phyloP scores from a whole-genome alignment of 2,329 filamentous ascomycete genomes.

The Beauveria medogensis region DNA sequence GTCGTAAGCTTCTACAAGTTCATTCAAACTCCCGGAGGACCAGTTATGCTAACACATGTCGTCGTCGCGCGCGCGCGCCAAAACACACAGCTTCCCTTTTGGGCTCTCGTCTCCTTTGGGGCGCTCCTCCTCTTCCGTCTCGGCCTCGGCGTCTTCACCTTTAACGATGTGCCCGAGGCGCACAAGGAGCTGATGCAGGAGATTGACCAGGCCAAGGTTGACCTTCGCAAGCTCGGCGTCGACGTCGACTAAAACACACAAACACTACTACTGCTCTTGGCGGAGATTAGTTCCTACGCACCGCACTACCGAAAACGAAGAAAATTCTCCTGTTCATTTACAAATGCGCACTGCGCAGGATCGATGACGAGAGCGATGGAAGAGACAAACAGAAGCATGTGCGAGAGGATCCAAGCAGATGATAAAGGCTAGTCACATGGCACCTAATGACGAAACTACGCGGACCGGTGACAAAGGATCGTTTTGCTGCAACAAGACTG shows the following conservation, averaged over 20 bases:
- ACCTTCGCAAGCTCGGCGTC: slow-evolving; percentile 67
- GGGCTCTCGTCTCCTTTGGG: slow-evolving; percentile 83
- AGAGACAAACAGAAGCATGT: not conserved
- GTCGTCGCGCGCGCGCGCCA: not conserved
- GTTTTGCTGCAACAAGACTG: not conserved
- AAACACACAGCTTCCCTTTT: slow-evolving; percentile 70
- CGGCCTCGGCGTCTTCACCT: slow-evolving; percentile 86
- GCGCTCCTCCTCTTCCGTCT: slow-evolving; percentile 87
- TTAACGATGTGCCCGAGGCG: slow-evolving; percentile 90
- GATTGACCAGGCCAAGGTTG: slow-evolving; percentile 67
- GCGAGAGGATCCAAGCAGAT: not conserved
- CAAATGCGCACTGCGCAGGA: not conserved
- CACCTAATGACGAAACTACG: not conserved
- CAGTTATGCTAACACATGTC: not conserved
- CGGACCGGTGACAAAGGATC: not conserved
- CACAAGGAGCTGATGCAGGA: slow-evolving; percentile 83
- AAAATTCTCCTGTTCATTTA: no score
- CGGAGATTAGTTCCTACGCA: not conserved
- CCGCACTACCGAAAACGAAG: not conserved
- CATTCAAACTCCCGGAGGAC: not conserved
- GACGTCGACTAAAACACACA: slow-evolving; percentile 55
- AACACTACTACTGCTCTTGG: not conserved
- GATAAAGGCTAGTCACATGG: not conserved
- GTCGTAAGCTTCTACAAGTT: slow-evolving; percentile 53
- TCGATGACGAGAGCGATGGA: not conserved